Evolutionary conservation across 1,139 yeast species (phyloP).

Genomic region (Hemisphaericaspora xylanilytica): DNA sequence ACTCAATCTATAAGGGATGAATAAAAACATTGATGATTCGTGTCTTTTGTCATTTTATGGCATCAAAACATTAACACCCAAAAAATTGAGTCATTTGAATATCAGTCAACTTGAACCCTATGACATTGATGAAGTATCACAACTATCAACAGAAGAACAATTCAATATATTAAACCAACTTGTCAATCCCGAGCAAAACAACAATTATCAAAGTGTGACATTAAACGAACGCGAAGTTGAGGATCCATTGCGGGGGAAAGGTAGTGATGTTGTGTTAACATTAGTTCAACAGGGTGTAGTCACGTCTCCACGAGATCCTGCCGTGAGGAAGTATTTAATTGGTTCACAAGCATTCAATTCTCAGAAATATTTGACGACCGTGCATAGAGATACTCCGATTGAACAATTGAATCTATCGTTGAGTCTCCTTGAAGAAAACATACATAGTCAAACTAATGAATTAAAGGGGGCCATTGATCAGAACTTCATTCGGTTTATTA

Average conservation of each 20-base stretch:
- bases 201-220: constrained; percentile 17
- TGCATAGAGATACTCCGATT: constrained; percentile 71
- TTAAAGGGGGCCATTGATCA: constrained; percentile 66
- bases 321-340: constrained; percentile 56
- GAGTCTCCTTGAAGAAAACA: constrained; percentile 55
- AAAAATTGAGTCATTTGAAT: constrained; percentile 20
- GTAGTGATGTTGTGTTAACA: constrained; percentile 42
- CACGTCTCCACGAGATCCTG: constrained; percentile 40
- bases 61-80: constrained; percentile 25
- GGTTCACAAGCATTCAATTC: constrained; percentile 75
- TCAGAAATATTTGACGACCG: constrained; percentile 60
- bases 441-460: constrained; percentile 64
- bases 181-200: constrained; percentile 17
- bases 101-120: constrained; percentile 17
- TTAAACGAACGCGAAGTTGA: constrained; percentile 22
- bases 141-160: constrained; percentile 28
- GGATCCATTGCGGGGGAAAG: constrained; percentile 58
- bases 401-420: constrained; percentile 58
- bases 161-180: constrained; percentile 28
- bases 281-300: constrained; percentile 39
- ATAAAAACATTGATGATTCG: constrained; percentile 24
- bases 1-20: constrained; percentile 11
- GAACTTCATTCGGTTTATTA: constrained; percentile 73
- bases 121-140: constrained; percentile 25
- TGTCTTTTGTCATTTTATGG: constrained; percentile 27